Base-by-base conservation (phyloP, 768 basidiomycete species). In the Amanita polypyramis region DNA sequence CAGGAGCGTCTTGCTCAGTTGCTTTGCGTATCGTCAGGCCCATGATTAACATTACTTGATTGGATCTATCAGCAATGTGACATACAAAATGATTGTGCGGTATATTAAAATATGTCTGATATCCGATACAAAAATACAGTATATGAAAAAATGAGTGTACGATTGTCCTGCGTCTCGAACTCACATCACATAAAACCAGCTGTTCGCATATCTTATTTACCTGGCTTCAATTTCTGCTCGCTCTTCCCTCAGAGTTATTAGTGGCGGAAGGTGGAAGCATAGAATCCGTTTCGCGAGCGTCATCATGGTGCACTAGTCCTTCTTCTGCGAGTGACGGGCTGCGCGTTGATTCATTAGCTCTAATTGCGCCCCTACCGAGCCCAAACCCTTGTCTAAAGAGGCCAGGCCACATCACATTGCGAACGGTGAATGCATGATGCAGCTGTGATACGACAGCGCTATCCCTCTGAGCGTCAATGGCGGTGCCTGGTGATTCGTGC, bases 181-280 rank as follows among this genome's bases (percentile, higher is more conserved):
- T 4, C 17, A 25, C 8, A 12, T 45, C 25, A 47, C 25, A 47
- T 39, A 45, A 88, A 65, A 36, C 83, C 84, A 8, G 82, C 83
- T 34, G 68, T 72, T 52, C 81, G 72, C 53, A 87, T 64, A 55
- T 80, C 77, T 2, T 66, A 50, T 78, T 75, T 51, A 86, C 61
- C 71, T 71, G 51, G 62, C 70, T 11, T 77, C 56, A 19, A 74
- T 76, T 37, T 70, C 66, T 38, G 68, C 68, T 54, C 32, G 66
- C 62, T 20, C 66, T 67, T 37, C 66, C 68, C 12, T 67, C 65
- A 41, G 73, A 64, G 55, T 75, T 69, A 51, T 68, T 53, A 46
- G 65, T 55, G 8, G 12, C 12, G n/a, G 17, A 9, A 11, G 23
- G 12, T 37, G 66, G 61, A 51, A 79, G 64, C 62, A 69, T 65